Conservation (phyloP, 805 yeast species). For the Yarrowia deformans region DNA sequence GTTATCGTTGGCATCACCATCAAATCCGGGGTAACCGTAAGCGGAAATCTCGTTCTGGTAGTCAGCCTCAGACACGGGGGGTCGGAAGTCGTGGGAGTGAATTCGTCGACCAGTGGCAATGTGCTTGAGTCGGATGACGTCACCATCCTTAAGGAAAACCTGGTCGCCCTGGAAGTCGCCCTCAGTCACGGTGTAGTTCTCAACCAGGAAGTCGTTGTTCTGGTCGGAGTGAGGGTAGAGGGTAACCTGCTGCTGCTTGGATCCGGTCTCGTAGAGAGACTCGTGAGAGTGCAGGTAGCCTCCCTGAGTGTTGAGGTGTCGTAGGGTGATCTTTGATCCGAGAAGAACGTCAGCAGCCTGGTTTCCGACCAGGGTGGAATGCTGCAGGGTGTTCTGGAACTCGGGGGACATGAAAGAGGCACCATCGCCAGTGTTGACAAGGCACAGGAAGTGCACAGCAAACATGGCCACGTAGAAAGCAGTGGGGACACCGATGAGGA, state of each 20-base stretch:
- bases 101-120: conserved; percentile 69
- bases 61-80: conserved; percentile 91
- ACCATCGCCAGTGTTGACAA: conserved; percentile 61
- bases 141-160: conserved; percentile 63
- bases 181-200: conserved; percentile 82
- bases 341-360: conserved; percentile 71
- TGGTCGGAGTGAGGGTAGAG: conserved; percentile 61
- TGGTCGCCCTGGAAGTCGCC: conserved; percentile 66
- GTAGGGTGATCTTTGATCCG: conserved; percentile 75
- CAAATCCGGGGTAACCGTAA: conserved; percentile 66
- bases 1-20: conserved; percentile 72
- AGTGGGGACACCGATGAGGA: conserved; percentile 62
- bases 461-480: conserved; percentile 65
- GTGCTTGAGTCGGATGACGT: conserved; percentile 72
- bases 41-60: conserved; percentile 85
- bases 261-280: conserved; percentile 60
- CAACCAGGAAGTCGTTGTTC: conserved; percentile 73
- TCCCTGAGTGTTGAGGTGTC: conserved; percentile 74
- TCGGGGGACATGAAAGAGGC: conserved; percentile 69
- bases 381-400: conserved; percentile 67
- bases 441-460: conserved; percentile 61
- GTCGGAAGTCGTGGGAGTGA: conserved; percentile 74
- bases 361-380: conserved; percentile 52
- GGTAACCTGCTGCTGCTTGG: conserved; percentile 73
- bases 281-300: conserved; percentile 78